Evolutionary conservation across 345 rosid genomes (phyloP).

Genomic region (Clarkia xantiana): DNA sequence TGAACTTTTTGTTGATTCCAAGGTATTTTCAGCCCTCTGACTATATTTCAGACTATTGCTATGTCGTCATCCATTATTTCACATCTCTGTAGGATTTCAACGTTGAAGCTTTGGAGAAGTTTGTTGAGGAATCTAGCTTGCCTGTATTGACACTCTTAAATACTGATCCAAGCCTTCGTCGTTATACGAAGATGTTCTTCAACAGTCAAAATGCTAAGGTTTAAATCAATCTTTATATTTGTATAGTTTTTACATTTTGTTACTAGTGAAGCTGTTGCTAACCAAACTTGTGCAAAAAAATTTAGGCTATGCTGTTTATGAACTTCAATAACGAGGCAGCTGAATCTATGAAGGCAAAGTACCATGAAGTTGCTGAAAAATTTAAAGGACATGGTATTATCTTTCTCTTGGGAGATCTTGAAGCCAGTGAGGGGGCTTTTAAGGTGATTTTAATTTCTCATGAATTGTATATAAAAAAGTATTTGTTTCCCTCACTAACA

Average conservation of each 20-base stretch:
- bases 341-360: constrained; percentile 54
- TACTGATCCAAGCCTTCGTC: constrained; percentile 62
- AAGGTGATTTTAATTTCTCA: constrained; percentile 31
- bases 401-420: constrained; percentile 80
- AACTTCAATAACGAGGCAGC: constrained; percentile 42
- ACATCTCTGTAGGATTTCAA: constrained; percentile 44
- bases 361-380: constrained; percentile 56
- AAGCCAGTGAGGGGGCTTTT: constrained; percentile 70
- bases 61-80: not conserved
- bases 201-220: constrained; percentile 68
- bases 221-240: too few species aligned
- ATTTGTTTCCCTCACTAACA: not conserved
- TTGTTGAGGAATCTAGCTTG: constrained; percentile 55
- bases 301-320: constrained; percentile 73
- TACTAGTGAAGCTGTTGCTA: too few species aligned
- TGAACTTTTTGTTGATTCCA: constrained; percentile 59
- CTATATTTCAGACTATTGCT: too few species aligned
- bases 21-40: constrained; percentile 31
- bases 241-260: too few species aligned
- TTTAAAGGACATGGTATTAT: constrained; percentile 50
- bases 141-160: constrained; percentile 62
- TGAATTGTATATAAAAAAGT: constrained; percentile 3
- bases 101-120: constrained; percentile 66
- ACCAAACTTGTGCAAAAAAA: too few species aligned
- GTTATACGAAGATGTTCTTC: constrained; percentile 63